These are phyloP conservation scores for Spongospora subterranea DNA, from an alignment of 208 protist species.

Conservation along the genomic window DNA sequence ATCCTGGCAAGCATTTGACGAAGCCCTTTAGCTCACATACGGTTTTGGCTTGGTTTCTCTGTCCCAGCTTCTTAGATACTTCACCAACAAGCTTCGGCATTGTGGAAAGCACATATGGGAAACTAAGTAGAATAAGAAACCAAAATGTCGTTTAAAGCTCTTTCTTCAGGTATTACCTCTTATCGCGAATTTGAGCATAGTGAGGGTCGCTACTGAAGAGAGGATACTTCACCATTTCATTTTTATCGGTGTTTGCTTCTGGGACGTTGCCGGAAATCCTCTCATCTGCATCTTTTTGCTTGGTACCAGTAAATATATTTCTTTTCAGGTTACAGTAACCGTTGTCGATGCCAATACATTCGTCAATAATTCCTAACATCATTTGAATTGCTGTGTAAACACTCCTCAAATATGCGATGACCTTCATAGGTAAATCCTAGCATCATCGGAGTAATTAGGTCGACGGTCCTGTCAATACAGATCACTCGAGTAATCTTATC, in stretches of 20 bases:
- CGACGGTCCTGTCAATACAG: background rate
- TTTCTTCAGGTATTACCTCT: background rate
- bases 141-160: background rate
- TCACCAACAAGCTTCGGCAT: background rate
- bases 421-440: constrained; percentile 19
- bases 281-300: background rate
- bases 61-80: background rate
- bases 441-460: constrained; percentile 45
- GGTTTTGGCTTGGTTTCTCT: background rate
- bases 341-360: background rate
- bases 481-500: constrained; percentile 4
- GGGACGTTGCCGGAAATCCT: background rate
- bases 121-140: background rate
- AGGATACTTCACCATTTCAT: constrained; percentile 25
- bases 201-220: constrained; percentile 13
- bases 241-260: no score
- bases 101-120: background rate
- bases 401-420: background rate
- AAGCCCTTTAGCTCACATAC: constrained; percentile 7
- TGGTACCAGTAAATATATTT: background rate
- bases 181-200: constrained; percentile 1
- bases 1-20: constrained; percentile 23
- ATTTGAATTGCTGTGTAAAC: background rate
- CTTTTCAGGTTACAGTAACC: background rate
- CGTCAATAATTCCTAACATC: constrained; percentile 24